These are phyloP conservation scores for Solanum gracilifrons DNA, from an alignment of 257 asterid genomes.

Conservation along the genomic window DNA sequence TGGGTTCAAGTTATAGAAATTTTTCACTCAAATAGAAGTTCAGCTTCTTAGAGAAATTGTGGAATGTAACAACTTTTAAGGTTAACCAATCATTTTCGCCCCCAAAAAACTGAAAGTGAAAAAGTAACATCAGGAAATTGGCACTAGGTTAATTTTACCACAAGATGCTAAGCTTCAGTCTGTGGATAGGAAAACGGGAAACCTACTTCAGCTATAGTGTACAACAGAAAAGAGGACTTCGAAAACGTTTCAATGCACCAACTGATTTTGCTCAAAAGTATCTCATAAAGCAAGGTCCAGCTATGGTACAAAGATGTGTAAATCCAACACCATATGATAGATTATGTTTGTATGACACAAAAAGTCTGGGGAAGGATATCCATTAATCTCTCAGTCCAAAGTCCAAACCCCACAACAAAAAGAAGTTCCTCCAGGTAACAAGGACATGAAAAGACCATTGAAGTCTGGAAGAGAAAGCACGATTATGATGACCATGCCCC, in stretches of 20 bases:
- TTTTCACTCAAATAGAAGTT: neutral
- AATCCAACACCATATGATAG: neutral
- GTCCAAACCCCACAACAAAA: neutral
- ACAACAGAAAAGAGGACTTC: neutral
- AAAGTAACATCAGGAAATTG: neutral
- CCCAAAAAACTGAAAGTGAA: neutral
- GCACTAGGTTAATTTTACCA: neutral
- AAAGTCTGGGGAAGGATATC: neutral
- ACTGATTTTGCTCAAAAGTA: neutral
- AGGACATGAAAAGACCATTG: neutral
- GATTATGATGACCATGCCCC: neutral
- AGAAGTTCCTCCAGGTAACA: neutral
- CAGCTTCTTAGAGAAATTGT: neutral
- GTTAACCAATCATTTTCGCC: neutral
- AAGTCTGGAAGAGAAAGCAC: neutral
- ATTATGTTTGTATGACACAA: neutral
- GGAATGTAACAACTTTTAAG: neutral
- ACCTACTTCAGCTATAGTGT: neutral
- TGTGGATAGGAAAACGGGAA: neutral
- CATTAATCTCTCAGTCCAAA: neutral
- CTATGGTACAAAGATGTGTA: neutral
- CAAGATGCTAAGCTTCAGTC: neutral
- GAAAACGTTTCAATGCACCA: neutral
- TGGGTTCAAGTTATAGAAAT: neutral
- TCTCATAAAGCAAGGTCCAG: neutral